Conservation (phyloP, 2,329 filamentous ascomycete species). For the Aspergillus puulaauensis region DNA sequence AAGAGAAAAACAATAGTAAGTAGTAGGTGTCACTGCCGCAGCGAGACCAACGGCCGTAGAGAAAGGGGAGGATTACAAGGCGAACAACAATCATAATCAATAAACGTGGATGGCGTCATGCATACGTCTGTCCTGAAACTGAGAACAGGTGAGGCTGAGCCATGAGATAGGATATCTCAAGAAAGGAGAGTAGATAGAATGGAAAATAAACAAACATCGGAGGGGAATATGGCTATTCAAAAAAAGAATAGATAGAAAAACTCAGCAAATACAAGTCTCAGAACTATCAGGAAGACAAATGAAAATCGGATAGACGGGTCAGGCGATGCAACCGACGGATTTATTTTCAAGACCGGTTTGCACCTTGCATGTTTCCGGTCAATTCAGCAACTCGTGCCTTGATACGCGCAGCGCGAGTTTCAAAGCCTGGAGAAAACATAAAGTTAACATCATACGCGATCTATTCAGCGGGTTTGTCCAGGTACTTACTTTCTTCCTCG, state of each 20-base stretch:
- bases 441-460: conserved; percentile 24
- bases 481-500: conserved; percentile 82
- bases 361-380: conserved; percentile 75
- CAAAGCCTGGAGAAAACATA: conserved; percentile 66
- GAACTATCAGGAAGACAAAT: conserved; percentile 9
- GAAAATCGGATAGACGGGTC: not conserved
- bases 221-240: conserved; percentile 9
- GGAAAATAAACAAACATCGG: conserved; percentile 3
- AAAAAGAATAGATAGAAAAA: not conserved
- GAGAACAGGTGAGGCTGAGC: conserved; percentile 3
- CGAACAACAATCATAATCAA: conserved; percentile 10
- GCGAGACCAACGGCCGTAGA: not conserved
- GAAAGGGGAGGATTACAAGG: conserved; percentile 8
- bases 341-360: conserved; percentile 14
- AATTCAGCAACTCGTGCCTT: conserved; percentile 95
- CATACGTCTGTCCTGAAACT: conserved; percentile 13
- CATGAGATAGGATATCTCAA: conserved; percentile 1
- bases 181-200: conserved; percentile 7
- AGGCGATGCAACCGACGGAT: conserved; percentile 1
- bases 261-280: conserved; percentile 8
- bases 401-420: conserved; percentile 94
- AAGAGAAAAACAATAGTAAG: conserved; percentile 15
- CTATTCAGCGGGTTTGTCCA: not conserved
- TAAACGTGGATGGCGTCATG: conserved; percentile 14
- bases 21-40: conserved; percentile 10